Base-by-base conservation (phyloP, 179 eudicot genomes). In the Vitellaria paradoxa region DNA sequence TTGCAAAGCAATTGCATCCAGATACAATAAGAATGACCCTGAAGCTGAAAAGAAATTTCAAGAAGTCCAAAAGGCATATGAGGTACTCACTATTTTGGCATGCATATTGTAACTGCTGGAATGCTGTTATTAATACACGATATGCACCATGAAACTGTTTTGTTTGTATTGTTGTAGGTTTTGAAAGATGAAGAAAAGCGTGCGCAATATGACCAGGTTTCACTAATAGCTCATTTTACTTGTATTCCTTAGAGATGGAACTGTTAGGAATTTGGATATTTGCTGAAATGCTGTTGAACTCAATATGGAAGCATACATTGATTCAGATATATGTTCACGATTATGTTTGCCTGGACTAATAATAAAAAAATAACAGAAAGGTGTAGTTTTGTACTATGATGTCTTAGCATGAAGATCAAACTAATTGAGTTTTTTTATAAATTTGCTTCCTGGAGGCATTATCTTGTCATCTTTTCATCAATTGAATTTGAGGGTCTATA, bases 1-100 rank as follows among this genome's bases (percentile, higher is more conserved):
- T 93, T 78, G 99, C 99, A 21, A 95, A 95, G 87, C 90, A 90
- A 82, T 88, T 91, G 81, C 99, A 95, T 84, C 99, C 99, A 55
- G 99, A 95, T 85, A 91, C 89, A 85, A 95, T 76, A 95, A 93
- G 86, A 94, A 88, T 73, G 98, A 93, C 68, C 96, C 98, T 42
- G 93, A 95, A 77, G 97, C 99, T 62, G 98, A 91, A 81, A 89
- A 87, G 40, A 95, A 92, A 75, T 93, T 95, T 72, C 99, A 93
- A 84, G 97, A 93, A 85, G 91, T 95, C 60, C 89, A 85, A 67
- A 91, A 90, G 86, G 99, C 99, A 42, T 93, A 95, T 72, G 99
- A 95, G 98, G 99, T 95, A 77, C n/a, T 60, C 47, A 69, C 23
- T 73, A 15, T 66, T 77, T 63, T 74, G 63, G 56, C 66, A 55